Conservation (phyloP, 2,329 filamentous ascomycete genomes). For the Dothistroma pini region DNA sequence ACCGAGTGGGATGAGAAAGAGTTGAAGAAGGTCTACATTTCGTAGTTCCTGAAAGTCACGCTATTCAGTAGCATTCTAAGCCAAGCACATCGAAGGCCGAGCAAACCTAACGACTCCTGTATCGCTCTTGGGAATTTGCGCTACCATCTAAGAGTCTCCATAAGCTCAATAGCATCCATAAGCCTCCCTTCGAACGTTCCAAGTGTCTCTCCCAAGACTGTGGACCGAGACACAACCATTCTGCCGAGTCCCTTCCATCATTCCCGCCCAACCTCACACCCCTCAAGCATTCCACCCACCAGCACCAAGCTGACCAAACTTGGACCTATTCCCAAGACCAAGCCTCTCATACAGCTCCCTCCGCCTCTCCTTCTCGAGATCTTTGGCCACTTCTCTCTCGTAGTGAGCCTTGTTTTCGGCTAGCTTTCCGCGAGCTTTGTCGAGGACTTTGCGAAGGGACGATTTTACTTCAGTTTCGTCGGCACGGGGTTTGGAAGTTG, state of each 20-base stretch:
- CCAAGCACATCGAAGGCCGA: background rate
- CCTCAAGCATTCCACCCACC: slow-evolving; percentile 5
- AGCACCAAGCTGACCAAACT: slow-evolving; percentile 15
- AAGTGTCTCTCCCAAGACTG: background rate
- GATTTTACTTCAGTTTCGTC: slow-evolving; percentile 1
- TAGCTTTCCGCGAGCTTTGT: slow-evolving; percentile 12
- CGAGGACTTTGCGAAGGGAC: slow-evolving; percentile 10
- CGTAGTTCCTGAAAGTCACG: slow-evolving; percentile 44
- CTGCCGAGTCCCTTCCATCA: background rate
- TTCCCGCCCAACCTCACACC: background rate
- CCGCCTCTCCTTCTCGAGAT: slow-evolving; percentile 17
- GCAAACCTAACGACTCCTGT: background rate
- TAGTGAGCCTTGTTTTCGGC: slow-evolving; percentile 7
- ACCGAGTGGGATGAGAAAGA: slow-evolving; percentile 60
- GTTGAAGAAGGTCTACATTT: slow-evolving; percentile 88
- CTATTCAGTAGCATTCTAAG: background rate
- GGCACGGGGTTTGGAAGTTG: background rate
- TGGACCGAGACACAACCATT: background rate
- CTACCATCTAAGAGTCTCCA: background rate
- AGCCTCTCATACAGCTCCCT: slow-evolving; percentile 21
- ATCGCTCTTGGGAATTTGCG: background rate
- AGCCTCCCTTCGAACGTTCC: background rate
- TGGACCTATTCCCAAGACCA: slow-evolving; percentile 15
- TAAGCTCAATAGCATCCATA: background rate
- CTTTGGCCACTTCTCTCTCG: slow-evolving; percentile 16